phyloP scores from a whole-genome alignment of 148 eudicot genomes.

The Cornus florida region DNA sequence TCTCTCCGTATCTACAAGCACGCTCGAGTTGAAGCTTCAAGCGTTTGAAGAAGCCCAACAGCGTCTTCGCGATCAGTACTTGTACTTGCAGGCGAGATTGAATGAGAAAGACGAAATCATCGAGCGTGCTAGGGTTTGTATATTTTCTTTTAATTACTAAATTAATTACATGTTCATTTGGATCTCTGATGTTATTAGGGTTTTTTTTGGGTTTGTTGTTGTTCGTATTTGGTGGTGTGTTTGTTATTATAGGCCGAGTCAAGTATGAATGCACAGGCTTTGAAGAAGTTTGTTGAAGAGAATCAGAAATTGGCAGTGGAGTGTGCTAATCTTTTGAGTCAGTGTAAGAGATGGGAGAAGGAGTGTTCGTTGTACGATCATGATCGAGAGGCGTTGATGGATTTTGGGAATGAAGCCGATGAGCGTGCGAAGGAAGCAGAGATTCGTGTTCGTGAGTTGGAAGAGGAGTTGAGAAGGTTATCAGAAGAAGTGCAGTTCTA shows the following conservation, averaged over 20 bases:
- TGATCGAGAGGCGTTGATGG: slow-evolving; percentile 91
- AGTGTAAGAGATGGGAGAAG: slow-evolving; percentile 68
- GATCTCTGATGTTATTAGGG: not conserved
- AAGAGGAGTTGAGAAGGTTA: slow-evolving; percentile 49
- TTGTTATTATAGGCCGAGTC: slow-evolving; percentile 62
- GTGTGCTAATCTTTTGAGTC: slow-evolving; percentile 57
- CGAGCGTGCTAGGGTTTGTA: slow-evolving; percentile 75
- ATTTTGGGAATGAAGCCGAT: slow-evolving; percentile 90
- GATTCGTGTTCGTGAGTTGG: slow-evolving; percentile 49
- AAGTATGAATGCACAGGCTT: slow-evolving; percentile 74
- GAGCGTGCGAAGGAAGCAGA: slow-evolving; percentile 81
- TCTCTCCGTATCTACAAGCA: slow-evolving; percentile 52
- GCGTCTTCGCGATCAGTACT: slow-evolving; percentile 56
- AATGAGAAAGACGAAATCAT: slow-evolving; percentile 59
- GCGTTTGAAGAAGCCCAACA: slow-evolving; percentile 47
- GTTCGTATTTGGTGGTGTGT: not conserved
- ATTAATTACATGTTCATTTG: not conserved
- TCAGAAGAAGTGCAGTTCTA: slow-evolving; percentile 48
- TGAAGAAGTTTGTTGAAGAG: slow-evolving; percentile 89
- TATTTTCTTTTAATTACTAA: not conserved
- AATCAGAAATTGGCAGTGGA: slow-evolving; percentile 77
- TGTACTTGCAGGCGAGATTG: slow-evolving; percentile 41
- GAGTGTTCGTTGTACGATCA: slow-evolving; percentile 81
- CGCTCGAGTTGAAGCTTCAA: slow-evolving; percentile 57
- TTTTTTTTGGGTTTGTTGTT: not conserved